phyloP scores from a whole-genome alignment of 2,329 filamentous ascomycete genomes.

The Penicillium digitatum region DNA sequence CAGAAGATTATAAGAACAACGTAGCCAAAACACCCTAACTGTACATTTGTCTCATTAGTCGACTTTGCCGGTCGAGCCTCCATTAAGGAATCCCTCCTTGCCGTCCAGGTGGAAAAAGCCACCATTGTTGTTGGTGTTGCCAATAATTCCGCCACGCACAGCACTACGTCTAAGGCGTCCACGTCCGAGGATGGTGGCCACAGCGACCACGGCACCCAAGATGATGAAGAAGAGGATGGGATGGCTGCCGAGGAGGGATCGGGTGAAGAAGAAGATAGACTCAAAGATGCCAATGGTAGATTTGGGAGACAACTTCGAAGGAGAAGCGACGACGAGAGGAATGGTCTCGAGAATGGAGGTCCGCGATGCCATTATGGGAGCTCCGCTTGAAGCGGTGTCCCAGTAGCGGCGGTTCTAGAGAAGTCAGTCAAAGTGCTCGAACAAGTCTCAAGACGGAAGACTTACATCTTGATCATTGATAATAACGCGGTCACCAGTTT shows the following conservation, averaged over 20 bases:
- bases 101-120: slow-evolving; percentile 49
- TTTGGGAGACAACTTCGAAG: slow-evolving; percentile 48
- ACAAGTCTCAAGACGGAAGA: slow-evolving; percentile 16
- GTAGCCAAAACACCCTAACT: slow-evolving; percentile 30
- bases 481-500: slow-evolving; percentile 82
- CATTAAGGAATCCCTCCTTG: slow-evolving; percentile 46
- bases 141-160: slow-evolving; percentile 35
- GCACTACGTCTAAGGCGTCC: slow-evolving; percentile 30
- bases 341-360: slow-evolving; percentile 85
- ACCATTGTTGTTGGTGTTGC: slow-evolving; percentile 31
- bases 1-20: slow-evolving; percentile 22
- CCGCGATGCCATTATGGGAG: slow-evolving; percentile 81
- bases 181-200: slow-evolving; percentile 34
- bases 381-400: slow-evolving; percentile 85
- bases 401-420: slow-evolving; percentile 83
- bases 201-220: slow-evolving; percentile 35
- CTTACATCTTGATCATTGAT: slow-evolving; percentile 97
- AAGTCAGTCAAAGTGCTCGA: slow-evolving; percentile 19
- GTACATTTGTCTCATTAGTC: slow-evolving; percentile 41
- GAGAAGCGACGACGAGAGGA: slow-evolving; percentile 48
- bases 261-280: slow-evolving; percentile 45
- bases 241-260: slow-evolving; percentile 42
- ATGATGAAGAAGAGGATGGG: slow-evolving; percentile 43
- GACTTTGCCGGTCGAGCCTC: slow-evolving; percentile 45
- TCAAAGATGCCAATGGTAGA: slow-evolving; percentile 48